Conservation (phyloP, 306 rosid genomes). For the Trifolium subterraneum region DNA sequence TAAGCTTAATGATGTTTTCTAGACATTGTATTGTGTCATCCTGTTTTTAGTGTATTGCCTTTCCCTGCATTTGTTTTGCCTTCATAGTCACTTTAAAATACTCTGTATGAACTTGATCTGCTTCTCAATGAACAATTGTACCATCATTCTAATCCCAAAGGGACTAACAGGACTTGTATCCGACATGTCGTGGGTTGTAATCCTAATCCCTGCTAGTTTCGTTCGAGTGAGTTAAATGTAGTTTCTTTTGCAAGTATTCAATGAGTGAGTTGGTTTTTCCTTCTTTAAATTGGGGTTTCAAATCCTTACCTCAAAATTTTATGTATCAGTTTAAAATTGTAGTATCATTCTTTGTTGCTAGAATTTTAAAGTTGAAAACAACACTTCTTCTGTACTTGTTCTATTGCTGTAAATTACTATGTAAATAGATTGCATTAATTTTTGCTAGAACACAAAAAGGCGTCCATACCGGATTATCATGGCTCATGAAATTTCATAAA, state of each 20-base stretch:
- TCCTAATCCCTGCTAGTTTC: background rate
- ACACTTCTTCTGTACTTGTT: too few relatives aligned
- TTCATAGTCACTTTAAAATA: constrained; percentile 8
- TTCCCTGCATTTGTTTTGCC: constrained; percentile 17
- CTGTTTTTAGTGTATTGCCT: constrained; percentile 15
- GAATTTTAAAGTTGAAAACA: too few relatives aligned
- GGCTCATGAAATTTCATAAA: too few relatives aligned
- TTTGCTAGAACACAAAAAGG: too few relatives aligned
- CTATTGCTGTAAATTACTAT: too few relatives aligned
- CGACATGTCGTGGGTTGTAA: background rate
- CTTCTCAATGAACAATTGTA: constrained; percentile 14
- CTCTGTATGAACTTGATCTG: constrained; percentile 7
- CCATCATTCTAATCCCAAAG: background rate
- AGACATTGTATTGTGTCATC: constrained; percentile 17
- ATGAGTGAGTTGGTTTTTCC: background rate
- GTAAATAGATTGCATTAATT: too few relatives aligned
- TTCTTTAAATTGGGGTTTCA: background rate
- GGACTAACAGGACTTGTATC: background rate
- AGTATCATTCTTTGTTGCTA: background rate
- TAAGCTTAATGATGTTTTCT: constrained; percentile 1
- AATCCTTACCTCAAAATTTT: too few relatives aligned
- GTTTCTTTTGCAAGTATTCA: background rate
- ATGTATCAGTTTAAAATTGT: background rate
- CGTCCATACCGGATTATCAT: too few relatives aligned
- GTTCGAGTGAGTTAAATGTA: background rate